phyloP scores from a whole-genome alignment of 108 stramenopile genomes.

The Stephanodiscus minutulus region DNA sequence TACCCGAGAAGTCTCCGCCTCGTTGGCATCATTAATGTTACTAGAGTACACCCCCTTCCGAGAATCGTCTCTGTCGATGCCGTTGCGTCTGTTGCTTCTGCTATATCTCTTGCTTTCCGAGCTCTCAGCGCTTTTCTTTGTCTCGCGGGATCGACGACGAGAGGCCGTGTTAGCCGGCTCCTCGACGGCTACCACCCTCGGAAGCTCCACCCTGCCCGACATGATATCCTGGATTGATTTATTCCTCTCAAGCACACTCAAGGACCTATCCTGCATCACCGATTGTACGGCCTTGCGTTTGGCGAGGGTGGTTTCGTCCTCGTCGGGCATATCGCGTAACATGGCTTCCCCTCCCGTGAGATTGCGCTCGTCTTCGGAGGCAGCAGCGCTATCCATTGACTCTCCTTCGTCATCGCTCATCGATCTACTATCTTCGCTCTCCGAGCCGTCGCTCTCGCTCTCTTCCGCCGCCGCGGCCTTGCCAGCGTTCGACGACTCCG shows the following conservation, averaged over 20 bases:
- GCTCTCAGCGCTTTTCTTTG: neutral
- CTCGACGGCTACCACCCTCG: neutral
- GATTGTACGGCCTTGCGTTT: slow-evolving; percentile 5
- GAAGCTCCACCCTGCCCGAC: neutral
- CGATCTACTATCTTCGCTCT: too few species aligned
- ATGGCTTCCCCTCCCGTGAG: slow-evolving; percentile 1
- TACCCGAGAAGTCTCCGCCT: too few species aligned
- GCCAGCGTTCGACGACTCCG: too few species aligned
- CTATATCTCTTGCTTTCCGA: neutral
- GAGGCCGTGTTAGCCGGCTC: neutral
- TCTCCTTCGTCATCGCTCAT: too few species aligned
- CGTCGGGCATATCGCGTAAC: neutral
- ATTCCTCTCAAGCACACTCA: neutral
- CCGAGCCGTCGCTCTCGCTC: neutral
- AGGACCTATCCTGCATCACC: slow-evolving; percentile 1
- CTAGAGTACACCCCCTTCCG: too few species aligned
- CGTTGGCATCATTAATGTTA: neutral
- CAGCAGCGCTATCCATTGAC: neutral
- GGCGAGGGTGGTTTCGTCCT: neutral
- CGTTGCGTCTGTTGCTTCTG: neutral
- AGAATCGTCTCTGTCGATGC: too few species aligned
- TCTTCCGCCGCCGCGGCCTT: too few species aligned
- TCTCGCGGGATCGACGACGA: neutral
- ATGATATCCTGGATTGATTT: neutral
- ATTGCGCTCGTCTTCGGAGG: neutral